Percentiles rank a stretch among this genome's conserved stretches.
Conservation (phyloP, 164 flowering plant genomes). For the Chloranthus sessilifolius region DNA sequence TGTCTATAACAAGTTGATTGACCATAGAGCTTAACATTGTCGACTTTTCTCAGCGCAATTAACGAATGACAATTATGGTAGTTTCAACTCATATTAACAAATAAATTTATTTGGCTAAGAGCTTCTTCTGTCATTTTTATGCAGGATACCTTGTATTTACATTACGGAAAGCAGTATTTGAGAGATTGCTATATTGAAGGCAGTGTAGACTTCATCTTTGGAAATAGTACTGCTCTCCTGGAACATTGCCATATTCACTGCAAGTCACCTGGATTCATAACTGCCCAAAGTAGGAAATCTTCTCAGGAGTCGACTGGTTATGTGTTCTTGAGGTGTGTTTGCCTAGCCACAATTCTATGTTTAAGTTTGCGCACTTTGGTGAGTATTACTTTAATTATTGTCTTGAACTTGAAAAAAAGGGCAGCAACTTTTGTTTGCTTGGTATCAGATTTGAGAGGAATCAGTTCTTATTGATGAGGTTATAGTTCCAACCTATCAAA, state of each 20-base stretch:
- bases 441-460: too few species aligned
- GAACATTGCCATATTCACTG: slow-evolving; percentile 98
- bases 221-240: slow-evolving; percentile 91
- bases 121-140: slow-evolving; percentile 1
- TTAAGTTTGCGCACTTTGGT: neutral
- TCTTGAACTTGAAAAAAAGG: too few species aligned
- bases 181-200: slow-evolving; percentile 97
- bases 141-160: slow-evolving; percentile 93
- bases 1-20: too few species aligned
- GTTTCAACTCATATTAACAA: too few species aligned
- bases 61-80: too few species aligned
- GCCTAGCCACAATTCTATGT: neutral
- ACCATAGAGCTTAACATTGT: too few species aligned
- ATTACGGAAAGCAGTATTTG: slow-evolving; percentile 85
- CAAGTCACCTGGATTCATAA: slow-evolving; percentile 79
- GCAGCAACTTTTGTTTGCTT: too few species aligned
- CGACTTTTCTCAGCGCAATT: too few species aligned
- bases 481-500: too few species aligned
- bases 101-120: neutral
- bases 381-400: too few species aligned
- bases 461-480: too few species aligned
- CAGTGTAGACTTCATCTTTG: slow-evolving; percentile 96
- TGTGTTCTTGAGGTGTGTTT: slow-evolving; percentile 80
- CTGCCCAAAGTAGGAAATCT: slow-evolving; percentile 96
- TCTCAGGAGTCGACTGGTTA: slow-evolving; percentile 94